Conservation (phyloP, 352 stramenopile genomes). For the Globisporangium iwayamae region DNA sequence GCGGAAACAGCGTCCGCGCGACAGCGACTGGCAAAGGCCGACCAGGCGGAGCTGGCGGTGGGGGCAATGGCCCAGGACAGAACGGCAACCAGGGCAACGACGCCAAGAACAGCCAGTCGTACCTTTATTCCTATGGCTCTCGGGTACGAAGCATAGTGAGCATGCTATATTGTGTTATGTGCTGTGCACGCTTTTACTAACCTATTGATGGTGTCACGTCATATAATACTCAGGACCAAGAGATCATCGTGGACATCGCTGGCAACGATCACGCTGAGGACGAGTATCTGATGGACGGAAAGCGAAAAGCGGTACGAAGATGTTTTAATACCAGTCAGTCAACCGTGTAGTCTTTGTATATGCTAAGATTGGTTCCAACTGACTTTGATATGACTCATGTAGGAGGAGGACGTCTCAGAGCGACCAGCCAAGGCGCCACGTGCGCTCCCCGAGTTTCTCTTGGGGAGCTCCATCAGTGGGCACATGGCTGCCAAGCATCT, state of each 20-base stretch:
- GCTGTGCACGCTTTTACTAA: background rate
- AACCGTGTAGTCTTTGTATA: background rate
- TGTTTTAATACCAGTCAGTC: background rate
- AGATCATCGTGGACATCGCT: constrained; percentile 86
- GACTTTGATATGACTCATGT: background rate
- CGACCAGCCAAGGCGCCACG: constrained; percentile 56
- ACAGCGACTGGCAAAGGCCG: constrained; percentile 21
- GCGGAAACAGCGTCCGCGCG: constrained; percentile 58
- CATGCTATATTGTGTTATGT: background rate
- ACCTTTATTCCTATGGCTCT: constrained; percentile 74
- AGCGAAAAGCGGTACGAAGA: constrained; percentile 54
- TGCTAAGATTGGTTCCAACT: background rate
- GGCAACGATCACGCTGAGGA: constrained; percentile 71
- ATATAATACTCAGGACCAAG: constrained; percentile 36
- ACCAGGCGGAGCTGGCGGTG: constrained; percentile 43
- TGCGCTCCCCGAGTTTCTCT: constrained; percentile 73
- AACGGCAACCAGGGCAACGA: constrained; percentile 38
- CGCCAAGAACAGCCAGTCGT: constrained; percentile 71
- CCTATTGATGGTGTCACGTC: background rate
- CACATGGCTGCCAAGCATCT: constrained; percentile 84
- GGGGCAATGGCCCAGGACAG: constrained; percentile 26
- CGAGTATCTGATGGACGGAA: constrained; percentile 75
- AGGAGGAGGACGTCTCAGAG: constrained; percentile 55
- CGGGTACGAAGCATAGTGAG: constrained; percentile 28
- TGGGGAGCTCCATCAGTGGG: constrained; percentile 83